Base-by-base conservation (phyloP, 768 basidiomycete genomes). In the Hygrocybe coccinea region DNA sequence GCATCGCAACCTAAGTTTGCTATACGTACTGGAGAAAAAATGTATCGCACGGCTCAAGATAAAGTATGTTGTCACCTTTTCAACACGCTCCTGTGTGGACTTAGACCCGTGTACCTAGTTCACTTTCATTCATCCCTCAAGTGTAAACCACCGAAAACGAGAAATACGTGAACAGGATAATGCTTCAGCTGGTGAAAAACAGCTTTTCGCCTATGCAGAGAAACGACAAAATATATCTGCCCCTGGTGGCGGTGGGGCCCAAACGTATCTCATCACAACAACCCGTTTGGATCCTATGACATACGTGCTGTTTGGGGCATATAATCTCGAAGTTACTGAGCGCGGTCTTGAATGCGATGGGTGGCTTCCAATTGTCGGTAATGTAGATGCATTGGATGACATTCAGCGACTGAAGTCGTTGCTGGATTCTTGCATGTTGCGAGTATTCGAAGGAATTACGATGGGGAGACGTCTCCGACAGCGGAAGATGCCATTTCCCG, bases 1-100 rank as follows among this genome's bases (percentile, higher is more conserved):
- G 91, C 91, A 0, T 83, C 82, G 1, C 91, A 95, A 63, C 94
- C 94, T 21, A 94, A 95, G 68, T 95, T 94, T 68, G 93, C 89
- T 2, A 79, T 95, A 52, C 76, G 87, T 50, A 83, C 81, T 5
- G 79, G 84, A 1, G 85, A 86, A 43, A 83, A 76, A 66, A 77
- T 76, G 5, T 81, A 82, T 56, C 78, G 91, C 43, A 95, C 94
- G 2, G 76, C 82, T 14, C 81, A 83, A 54, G 94, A 97, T 65
- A 94, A 89, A 82, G 94, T 93, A 57, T 29, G 77, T 59, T 39
- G 52, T 49, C 17, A 52, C 48, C 19, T 35, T 17, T 24, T 10
- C 10, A 37, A 29, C 15, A 21, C 38, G n/a, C 34, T 25, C 53
- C 54, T 54, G 52, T 9, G 36, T 10, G 4, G 6, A 35, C 37